Conservation (phyloP, 2,329 filamentous ascomycete genomes). For the Chrysoporthe austroafricana region DNA sequence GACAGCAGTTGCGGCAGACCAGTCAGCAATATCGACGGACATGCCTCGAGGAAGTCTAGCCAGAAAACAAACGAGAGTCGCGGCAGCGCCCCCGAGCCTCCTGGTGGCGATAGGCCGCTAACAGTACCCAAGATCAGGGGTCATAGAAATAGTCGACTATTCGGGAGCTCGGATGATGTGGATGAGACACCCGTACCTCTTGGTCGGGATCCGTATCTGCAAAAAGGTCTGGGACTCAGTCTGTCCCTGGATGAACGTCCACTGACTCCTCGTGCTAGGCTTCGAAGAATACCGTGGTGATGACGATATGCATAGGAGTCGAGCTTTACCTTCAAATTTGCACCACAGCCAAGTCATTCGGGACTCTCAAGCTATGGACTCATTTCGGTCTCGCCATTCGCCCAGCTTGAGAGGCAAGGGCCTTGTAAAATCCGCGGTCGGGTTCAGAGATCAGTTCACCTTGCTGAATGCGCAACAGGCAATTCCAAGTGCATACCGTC, state of each 20-base stretch:
- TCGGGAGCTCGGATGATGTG: slow-evolving; percentile 7
- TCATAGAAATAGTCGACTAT: slow-evolving; percentile 18
- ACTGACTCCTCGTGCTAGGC: neutral
- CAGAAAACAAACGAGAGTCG: slow-evolving; percentile 32
- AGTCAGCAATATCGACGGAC: neutral
- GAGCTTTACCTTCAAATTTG: slow-evolving; percentile 4
- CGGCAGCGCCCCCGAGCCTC: slow-evolving; percentile 33
- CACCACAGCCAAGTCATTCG: slow-evolving; percentile 1
- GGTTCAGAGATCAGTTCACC: slow-evolving; percentile 22
- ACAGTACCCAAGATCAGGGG: slow-evolving; percentile 43
- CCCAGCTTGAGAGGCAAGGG: slow-evolving; percentile 15
- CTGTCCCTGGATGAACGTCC: neutral
- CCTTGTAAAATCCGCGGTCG: slow-evolving; percentile 16
- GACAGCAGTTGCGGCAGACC: slow-evolving; percentile 31
- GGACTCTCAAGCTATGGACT: slow-evolving; percentile 5
- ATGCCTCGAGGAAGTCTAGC: slow-evolving; percentile 30
- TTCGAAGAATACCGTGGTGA: neutral
- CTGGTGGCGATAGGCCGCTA: slow-evolving; percentile 35
- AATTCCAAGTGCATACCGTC: slow-evolving; percentile 13
- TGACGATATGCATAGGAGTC: neutral
- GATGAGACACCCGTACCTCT: slow-evolving; percentile 20
- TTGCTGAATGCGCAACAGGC: slow-evolving; percentile 15
- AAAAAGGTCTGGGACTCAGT: slow-evolving; percentile 9
- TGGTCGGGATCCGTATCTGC: slow-evolving; percentile 15
- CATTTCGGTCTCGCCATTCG: slow-evolving; percentile 8